Evolutionary conservation across 2,329 filamentous ascomycete genomes (phyloP), one percentile per base, ranked within the genome.

Genomic region (Pseudocercospora fijiensis): DNA sequence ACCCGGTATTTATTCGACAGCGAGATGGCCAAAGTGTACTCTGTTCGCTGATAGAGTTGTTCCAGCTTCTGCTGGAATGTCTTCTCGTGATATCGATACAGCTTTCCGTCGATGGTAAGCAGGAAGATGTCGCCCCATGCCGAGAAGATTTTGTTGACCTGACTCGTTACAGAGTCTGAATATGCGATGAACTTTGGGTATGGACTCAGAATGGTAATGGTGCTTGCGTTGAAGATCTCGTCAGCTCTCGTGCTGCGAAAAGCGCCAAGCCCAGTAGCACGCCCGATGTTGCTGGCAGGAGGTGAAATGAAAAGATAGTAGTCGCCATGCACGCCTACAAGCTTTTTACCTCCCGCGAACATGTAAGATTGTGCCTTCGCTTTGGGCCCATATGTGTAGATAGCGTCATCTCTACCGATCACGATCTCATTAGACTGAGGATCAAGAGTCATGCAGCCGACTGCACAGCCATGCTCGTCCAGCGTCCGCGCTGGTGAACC

Each of bases 391-490:
- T 98, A 99, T 64, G 91, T 93, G 78, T 98, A 98, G 60, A 99
- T 90, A 7, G 94, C 95, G 83, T 99, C 96, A 70, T 97, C 92
- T 65, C 95, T 84, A 0, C 90, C 95, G n/a, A 99, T 89, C 2
- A 99, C 86, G 20, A 99, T 88, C 68, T 97, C 91, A 4, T 90
- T 91, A 0, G 88, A 90, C 66, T 85, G 84, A 65, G 85, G 86
- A 76, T 97, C 92, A 11, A 94, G 83, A 0, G 92, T 90, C 91
- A 99, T 96, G 77, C 96, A 99, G 0, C 92, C 93, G n/a, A 96
- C 87, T 10, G 86, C 93, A 73, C 94, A 98, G 1, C 95, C 95
- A 18, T 86, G 84, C 73, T 98, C 93, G 75, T 98, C 95, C 18
- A 98, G 83, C 0, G 91, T 91, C 69, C 93, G 90, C 3, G 94